Conservation (phyloP, 257 asterid genomes). For the Parsonsia alboflavescens region DNA sequence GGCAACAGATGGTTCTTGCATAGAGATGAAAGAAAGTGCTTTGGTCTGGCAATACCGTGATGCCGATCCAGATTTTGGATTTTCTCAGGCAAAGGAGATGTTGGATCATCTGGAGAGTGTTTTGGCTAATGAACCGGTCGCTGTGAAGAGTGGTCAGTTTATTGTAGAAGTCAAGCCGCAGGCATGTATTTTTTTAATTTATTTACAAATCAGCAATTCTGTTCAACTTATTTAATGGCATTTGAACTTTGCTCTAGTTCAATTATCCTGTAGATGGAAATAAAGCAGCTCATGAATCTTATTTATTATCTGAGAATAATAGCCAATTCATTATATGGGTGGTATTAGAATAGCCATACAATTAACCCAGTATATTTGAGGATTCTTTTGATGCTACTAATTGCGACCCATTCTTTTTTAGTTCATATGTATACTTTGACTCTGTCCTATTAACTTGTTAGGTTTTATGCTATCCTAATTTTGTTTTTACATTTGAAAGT, state of each 20-base stretch:
- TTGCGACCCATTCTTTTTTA: background rate
- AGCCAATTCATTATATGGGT: background rate
- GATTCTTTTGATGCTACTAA: too few species aligned
- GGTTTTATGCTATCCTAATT: background rate
- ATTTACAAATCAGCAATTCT: too few species aligned
- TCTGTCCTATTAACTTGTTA: background rate
- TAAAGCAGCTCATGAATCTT: background rate
- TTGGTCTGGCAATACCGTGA: conserved; percentile 87
- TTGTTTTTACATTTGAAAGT: background rate
- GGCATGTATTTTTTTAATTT: conserved; percentile 36
- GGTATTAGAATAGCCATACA: background rate
- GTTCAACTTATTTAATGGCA: too few species aligned
- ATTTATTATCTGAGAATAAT: background rate
- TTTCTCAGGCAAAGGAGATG: conserved; percentile 86
- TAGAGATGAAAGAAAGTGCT: conserved; percentile 82
- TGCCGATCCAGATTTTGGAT: conserved; percentile 83
- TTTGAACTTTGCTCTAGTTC: too few species aligned
- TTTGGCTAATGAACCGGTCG: conserved; percentile 88
- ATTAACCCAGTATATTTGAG: too few species aligned
- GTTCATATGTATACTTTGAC: background rate
- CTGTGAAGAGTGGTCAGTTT: conserved; percentile 87
- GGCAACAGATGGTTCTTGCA: conserved; percentile 84
- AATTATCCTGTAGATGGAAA: background rate
- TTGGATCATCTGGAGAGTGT: conserved; percentile 92
- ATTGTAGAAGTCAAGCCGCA: conserved; percentile 95